A percentile compares a stretch with the other conserved stretches of the same genome.
Evolutionary conservation across 306 rosid species (phyloP).

Genomic region (Arachis stenosperma): DNA sequence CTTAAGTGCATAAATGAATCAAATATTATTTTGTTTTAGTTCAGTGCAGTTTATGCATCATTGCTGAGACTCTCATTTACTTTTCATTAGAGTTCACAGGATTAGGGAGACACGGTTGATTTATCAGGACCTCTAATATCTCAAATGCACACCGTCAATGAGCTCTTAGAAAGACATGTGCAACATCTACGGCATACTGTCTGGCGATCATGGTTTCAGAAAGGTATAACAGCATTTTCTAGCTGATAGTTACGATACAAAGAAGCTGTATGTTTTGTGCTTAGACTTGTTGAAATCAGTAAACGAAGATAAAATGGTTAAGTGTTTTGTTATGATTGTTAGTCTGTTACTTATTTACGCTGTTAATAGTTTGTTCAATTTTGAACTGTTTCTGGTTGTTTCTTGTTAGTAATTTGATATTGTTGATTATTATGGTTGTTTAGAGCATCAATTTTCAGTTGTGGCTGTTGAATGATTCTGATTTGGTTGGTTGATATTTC

Average conservation of each 20-base stretch:
- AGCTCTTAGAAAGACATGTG: conserved; percentile 88
- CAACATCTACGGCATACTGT: conserved; percentile 77
- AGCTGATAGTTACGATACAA: conserved; percentile 7
- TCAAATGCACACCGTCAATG: conserved; percentile 85
- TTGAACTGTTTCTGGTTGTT: too few relatives aligned
- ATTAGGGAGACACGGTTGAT: conserved; percentile 84
- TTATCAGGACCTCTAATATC: conserved; percentile 91
- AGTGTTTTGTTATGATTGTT: not conserved
- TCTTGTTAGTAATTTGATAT: too few relatives aligned
- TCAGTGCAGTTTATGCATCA: conserved; percentile 9
- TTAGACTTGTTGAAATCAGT: conserved; percentile 20
- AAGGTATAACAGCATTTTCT: conserved; percentile 54
- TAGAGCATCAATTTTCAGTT: too few relatives aligned
- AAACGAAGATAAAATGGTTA: not conserved
- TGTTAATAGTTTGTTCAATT: too few relatives aligned
- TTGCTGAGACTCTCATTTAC: conserved; percentile 23
- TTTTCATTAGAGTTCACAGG: conserved; percentile 63
- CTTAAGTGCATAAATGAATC: not conserved
- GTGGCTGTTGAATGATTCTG: too few relatives aligned
- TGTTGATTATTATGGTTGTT: too few relatives aligned
- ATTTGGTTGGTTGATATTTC: too few relatives aligned
- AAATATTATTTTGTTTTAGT: not conserved
- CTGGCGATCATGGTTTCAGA: conserved; percentile 90
- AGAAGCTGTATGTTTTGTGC: conserved; percentile 11
- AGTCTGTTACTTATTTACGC: too few relatives aligned